These are phyloP conservation scores for Fusarium foetens DNA, from an alignment of 2,329 filamentous ascomycete species.

Conservation along the genomic window DNA sequence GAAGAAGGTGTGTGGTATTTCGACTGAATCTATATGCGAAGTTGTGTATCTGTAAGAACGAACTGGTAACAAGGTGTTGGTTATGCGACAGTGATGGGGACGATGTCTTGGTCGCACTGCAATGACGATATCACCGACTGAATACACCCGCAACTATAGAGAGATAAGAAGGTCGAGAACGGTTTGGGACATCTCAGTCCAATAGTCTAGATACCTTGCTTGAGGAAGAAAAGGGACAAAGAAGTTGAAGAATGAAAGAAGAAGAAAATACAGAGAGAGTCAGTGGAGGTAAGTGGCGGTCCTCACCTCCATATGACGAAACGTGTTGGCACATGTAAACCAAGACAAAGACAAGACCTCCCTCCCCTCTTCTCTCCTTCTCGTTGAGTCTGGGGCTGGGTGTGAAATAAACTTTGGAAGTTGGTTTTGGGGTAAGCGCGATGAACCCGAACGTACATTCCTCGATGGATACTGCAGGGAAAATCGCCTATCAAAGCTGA, in stretches of 20 bases:
- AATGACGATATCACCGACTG: background rate
- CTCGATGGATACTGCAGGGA: no score
- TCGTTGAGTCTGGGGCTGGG: background rate
- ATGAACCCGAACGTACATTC: background rate
- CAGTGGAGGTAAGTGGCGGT: background rate
- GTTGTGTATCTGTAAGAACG: background rate
- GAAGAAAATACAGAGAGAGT: background rate
- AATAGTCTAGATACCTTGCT: background rate
- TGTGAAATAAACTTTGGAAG: background rate
- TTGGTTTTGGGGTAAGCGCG: background rate
- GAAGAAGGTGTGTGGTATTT: background rate
- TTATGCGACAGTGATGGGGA: background rate
- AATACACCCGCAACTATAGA: background rate
- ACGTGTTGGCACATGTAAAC: conserved; percentile 12
- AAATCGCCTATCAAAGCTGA: background rate
- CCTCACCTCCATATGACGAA: background rate
- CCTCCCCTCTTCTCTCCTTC: background rate
- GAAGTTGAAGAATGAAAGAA: background rate
- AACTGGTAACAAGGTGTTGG: background rate
- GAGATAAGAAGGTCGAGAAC: background rate
- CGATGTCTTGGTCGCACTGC: background rate
- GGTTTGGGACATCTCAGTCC: background rate
- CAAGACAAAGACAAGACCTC: background rate
- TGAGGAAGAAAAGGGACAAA: background rate
- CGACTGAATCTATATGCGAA: background rate